Base-by-base conservation (phyloP, 805 yeast species). In the Lachancea sp. region DNA sequence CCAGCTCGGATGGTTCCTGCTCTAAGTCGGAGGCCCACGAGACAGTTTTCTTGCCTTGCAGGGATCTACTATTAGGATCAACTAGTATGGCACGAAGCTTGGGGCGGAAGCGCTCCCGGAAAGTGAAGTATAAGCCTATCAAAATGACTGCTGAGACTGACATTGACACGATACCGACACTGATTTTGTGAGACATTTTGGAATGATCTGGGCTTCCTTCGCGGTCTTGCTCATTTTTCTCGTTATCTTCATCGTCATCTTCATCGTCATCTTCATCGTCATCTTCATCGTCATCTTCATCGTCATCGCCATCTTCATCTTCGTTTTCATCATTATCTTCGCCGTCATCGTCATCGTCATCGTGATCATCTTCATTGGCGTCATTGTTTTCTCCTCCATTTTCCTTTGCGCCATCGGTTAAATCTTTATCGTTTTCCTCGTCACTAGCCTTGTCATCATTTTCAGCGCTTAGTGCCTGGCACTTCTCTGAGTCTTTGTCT, bases 401-500 rank as follows among this genome's bases (percentile, higher is more conserved):
- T 8, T 22, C 25, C 25, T 22, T 22, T 4, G 8, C 25, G 8
- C 8, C 8, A 22, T 22, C 25, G 25, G 8, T 8, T 22, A 8
- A 4, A 22, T 22, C 82, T 22, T 60, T 74, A 42, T 71, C 73
- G 25, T 73, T 78, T 1, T 72, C 74, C 20, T 67, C 72, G 3
- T 65, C 71, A 3, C 63, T 70, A 16, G 66, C 67, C 31, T 68
- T 68, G 48, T 66, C 66, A 44, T 73, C 76, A 57, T 82, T 66
- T 58, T 82, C 75, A 61, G 81, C 85, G 64, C 86, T 71, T 4
- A 63, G 69, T 16, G 65, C 67, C 32, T 67, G 68, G 49, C 66
- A 65, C 43, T 73, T 76, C 57, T 82, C 66, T 70, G 58, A 82
- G 64, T 87, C 41, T 84, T 69, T 37, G 79, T 71, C 57, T 82